Evolutionary conservation across 2,329 filamentous ascomycete species (phyloP).

Genomic region (Sarocladiaceae sp.): DNA sequence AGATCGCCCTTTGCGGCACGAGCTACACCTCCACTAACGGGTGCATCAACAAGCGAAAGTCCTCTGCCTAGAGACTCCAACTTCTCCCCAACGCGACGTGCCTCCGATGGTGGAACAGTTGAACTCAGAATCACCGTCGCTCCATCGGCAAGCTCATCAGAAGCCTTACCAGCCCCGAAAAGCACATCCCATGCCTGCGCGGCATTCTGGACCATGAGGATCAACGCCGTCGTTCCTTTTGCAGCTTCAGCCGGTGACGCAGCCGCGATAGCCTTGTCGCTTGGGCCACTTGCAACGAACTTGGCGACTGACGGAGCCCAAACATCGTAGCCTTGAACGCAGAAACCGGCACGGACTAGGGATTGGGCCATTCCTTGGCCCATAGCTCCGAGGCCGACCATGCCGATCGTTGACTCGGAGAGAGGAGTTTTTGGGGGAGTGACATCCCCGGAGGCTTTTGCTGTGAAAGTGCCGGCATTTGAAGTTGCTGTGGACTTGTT

Average conservation of each 20-base stretch:
- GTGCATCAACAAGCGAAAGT: slow-evolving; percentile 28
- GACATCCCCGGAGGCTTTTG: slow-evolving; percentile 9
- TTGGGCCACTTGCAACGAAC: slow-evolving; percentile 18
- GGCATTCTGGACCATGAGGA: slow-evolving; percentile 33
- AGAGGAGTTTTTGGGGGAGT: slow-evolving; percentile 17
- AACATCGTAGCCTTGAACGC: slow-evolving; percentile 30
- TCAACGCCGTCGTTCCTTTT: slow-evolving; percentile 22
- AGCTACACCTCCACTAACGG: slow-evolving; percentile 32
- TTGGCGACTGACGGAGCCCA: slow-evolving; percentile 23
- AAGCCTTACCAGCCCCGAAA: slow-evolving; percentile 25
- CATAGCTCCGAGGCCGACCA: slow-evolving; percentile 34
- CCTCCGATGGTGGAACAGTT: slow-evolving; percentile 29
- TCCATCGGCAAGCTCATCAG: slow-evolving; percentile 19
- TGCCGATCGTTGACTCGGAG: slow-evolving; percentile 25
- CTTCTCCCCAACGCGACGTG: slow-evolving; percentile 16
- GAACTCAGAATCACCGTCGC: slow-evolving; percentile 30
- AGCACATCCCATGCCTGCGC: slow-evolving; percentile 26
- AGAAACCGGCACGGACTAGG: slow-evolving; percentile 25
- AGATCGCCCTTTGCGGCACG: slow-evolving; percentile 31
- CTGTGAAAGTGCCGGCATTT: not conserved
- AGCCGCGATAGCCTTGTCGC: slow-evolving; percentile 18
- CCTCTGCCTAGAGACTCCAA: slow-evolving; percentile 19
- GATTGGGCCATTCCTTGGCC: slow-evolving; percentile 32
- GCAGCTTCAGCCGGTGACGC: slow-evolving; percentile 23
- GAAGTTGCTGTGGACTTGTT: not conserved